Evolutionary conservation across 306 rosid genomes (phyloP).

Genomic region (Pterocarpus santalinus): DNA sequence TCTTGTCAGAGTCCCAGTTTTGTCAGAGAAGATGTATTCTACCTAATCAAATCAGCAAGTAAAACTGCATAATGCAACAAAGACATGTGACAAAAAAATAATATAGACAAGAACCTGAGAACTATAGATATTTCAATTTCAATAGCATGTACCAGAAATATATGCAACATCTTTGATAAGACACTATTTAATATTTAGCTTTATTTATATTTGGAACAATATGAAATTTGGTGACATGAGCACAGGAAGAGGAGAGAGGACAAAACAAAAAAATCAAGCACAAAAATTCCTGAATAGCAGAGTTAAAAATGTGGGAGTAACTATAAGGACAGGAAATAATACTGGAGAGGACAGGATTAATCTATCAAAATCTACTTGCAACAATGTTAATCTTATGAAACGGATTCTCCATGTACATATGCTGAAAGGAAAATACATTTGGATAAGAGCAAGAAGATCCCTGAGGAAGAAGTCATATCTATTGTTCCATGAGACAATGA

Average conservation of each 20-base stretch:
- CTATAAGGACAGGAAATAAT: not conserved
- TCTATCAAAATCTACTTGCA: slow-evolving; percentile 11
- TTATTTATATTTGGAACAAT: slow-evolving; percentile 13
- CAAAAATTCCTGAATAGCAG: not conserved
- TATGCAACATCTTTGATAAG: not conserved
- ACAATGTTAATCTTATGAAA: slow-evolving; percentile 20
- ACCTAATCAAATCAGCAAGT: slow-evolving; percentile 68
- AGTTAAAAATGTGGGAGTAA: slow-evolving; percentile 1
- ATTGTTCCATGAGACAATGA: slow-evolving; percentile 7
- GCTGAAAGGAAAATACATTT: slow-evolving; percentile 33
- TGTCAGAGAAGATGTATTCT: slow-evolving; percentile 97
- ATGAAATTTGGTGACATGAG: not conserved
- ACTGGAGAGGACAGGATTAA: slow-evolving; percentile 6
- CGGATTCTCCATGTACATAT: slow-evolving; percentile 11
- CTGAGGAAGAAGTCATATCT: slow-evolving; percentile 13
- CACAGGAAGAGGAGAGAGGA: slow-evolving; percentile 20
- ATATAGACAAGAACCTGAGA: not conserved
- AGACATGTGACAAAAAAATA: slow-evolving; percentile 19
- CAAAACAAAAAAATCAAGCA: slow-evolving; percentile 21
- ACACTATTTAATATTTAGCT: slow-evolving; percentile 5
- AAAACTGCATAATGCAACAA: slow-evolving; percentile 33
- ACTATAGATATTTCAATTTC: slow-evolving; percentile 25
- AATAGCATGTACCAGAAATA: slow-evolving; percentile 5
- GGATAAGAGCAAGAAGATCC: slow-evolving; percentile 17
- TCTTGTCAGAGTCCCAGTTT: slow-evolving; percentile 97